Conservation (phyloP, 2,329 filamentous ascomycete species). For the Pezicula carpinea region DNA sequence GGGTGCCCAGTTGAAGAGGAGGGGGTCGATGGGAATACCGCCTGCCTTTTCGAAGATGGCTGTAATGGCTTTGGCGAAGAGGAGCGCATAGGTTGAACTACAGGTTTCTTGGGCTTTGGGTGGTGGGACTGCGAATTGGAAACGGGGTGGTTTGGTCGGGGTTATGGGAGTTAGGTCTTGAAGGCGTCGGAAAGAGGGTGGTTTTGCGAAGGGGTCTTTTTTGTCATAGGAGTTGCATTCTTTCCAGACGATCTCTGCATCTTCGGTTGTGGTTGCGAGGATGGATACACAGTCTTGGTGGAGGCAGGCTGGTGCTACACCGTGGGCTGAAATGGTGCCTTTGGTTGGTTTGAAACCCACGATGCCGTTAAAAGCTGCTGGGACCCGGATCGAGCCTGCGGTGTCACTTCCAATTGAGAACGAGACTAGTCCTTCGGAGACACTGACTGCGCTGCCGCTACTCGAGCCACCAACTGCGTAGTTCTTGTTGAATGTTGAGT, state of each 20-base stretch:
- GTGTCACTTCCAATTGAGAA: conserved; percentile 51
- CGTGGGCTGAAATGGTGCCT: conserved; percentile 41
- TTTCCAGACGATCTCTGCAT: conserved; percentile 44
- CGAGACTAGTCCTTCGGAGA: conserved; percentile 44
- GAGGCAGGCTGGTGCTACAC: conserved; percentile 45
- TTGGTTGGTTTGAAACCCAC: conserved; percentile 44
- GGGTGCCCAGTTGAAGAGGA: conserved; percentile 32
- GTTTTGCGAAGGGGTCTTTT: conserved; percentile 46
- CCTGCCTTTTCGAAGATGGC: conserved; percentile 36
- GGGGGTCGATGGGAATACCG: conserved; percentile 20
- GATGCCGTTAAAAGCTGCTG: conserved; percentile 44
- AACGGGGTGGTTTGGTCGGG: conserved; percentile 27
- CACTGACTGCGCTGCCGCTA: conserved; percentile 47
- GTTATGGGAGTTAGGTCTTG: not conserved
- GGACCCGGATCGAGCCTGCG: conserved; percentile 47
- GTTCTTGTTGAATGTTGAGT: conserved; percentile 41
- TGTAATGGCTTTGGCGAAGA: conserved; percentile 39
- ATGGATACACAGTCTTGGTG: conserved; percentile 50
- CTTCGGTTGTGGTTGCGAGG: conserved; percentile 38
- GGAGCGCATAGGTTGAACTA: conserved; percentile 32
- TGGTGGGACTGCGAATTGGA: conserved; percentile 46
- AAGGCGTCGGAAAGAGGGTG: conserved; percentile 17
- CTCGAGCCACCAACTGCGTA: conserved; percentile 50
- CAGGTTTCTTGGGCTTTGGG: conserved; percentile 37
- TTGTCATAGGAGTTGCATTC: conserved; percentile 40